Percentiles rank a stretch among this genome's conserved stretches.
phyloP scores from a whole-genome alignment of 768 basidiomycete genomes.

The Rhizopogon salebrosus region DNA sequence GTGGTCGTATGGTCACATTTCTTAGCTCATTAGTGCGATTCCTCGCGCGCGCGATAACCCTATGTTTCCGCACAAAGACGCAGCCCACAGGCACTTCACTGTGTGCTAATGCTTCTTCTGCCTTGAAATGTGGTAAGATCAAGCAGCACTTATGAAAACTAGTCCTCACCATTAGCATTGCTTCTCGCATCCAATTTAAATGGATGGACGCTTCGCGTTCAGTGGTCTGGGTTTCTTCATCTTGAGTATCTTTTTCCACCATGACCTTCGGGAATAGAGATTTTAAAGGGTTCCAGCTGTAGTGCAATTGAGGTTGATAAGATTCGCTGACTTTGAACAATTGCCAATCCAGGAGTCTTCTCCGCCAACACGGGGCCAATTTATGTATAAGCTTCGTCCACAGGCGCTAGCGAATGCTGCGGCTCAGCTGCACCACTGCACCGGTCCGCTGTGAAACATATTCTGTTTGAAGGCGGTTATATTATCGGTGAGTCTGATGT shows the following conservation, averaged over 20 bases:
- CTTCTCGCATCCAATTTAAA: constrained; percentile 75
- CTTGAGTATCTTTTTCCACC: background rate
- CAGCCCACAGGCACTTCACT: constrained; percentile 97
- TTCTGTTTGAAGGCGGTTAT: background rate
- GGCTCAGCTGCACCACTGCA: background rate
- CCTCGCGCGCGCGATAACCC: constrained; percentile 77
- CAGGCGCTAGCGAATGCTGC: background rate
- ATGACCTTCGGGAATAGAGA: background rate
- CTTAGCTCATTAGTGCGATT: constrained; percentile 93
- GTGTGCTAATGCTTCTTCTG: constrained; percentile 78
- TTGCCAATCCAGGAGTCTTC: too few relatives aligned
- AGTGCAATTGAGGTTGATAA: too few relatives aligned
- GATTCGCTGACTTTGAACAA: background rate
- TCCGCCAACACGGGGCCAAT: too few relatives aligned
- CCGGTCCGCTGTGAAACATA: background rate
- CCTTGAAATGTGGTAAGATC: constrained; percentile 37
- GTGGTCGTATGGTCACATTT: constrained; percentile 53
- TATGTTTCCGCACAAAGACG: constrained; percentile 79
- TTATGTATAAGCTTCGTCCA: background rate
- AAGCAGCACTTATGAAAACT: background rate
- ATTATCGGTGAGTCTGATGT: background rate
- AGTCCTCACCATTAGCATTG: constrained; percentile 69
- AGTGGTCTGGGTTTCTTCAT: background rate
- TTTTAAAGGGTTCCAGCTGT: too few relatives aligned
- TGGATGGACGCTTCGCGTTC: constrained; percentile 22